These are phyloP conservation scores for Clavispora fructus DNA, from an alignment of 805 yeast species.

Conservation along the genomic window DNA sequence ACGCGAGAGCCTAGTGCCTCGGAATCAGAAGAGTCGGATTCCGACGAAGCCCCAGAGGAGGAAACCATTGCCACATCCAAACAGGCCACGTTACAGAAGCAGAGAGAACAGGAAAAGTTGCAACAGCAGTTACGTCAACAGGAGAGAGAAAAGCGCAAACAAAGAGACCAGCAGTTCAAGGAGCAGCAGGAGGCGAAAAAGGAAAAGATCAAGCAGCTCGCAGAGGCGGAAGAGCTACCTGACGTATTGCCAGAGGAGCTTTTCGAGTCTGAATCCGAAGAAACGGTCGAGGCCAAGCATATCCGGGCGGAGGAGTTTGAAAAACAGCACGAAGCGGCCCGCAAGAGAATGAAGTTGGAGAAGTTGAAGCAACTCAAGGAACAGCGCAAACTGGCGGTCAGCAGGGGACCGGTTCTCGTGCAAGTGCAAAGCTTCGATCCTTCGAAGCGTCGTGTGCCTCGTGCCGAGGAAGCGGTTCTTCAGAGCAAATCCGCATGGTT, in stretches of 20 bases:
- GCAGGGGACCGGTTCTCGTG: constrained; percentile 39
- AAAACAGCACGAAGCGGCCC: constrained; percentile 22
- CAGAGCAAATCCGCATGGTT: constrained; percentile 35
- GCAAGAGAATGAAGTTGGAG: constrained; percentile 28
- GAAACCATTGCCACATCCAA: constrained; percentile 30
- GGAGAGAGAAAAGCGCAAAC: constrained; percentile 34
- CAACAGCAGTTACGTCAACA: constrained; percentile 21
- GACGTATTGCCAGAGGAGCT: constrained; percentile 40
- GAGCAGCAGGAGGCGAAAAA: constrained; percentile 33
- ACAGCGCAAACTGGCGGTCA: constrained; percentile 21
- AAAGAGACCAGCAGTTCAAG: constrained; percentile 25
- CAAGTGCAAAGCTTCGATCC: constrained; percentile 23
- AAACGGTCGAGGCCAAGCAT: constrained; percentile 19
- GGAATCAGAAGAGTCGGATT: constrained; percentile 15
- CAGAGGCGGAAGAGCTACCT: constrained; percentile 26
- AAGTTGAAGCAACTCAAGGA: constrained; percentile 25
- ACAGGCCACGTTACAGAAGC: constrained; percentile 20
- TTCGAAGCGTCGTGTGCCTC: constrained; percentile 28
- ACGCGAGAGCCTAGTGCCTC: constrained; percentile 16
- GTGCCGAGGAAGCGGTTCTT: constrained; percentile 28
- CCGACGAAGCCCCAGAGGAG: constrained; percentile 41
- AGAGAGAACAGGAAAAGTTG: constrained; percentile 17
- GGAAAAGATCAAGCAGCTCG: constrained; percentile 10
- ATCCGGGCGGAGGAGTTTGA: constrained; percentile 29
- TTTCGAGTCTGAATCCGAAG: constrained; percentile 18